phyloP scores from a whole-genome alignment of 345 rosid genomes.

The Gossypium stocksii region DNA sequence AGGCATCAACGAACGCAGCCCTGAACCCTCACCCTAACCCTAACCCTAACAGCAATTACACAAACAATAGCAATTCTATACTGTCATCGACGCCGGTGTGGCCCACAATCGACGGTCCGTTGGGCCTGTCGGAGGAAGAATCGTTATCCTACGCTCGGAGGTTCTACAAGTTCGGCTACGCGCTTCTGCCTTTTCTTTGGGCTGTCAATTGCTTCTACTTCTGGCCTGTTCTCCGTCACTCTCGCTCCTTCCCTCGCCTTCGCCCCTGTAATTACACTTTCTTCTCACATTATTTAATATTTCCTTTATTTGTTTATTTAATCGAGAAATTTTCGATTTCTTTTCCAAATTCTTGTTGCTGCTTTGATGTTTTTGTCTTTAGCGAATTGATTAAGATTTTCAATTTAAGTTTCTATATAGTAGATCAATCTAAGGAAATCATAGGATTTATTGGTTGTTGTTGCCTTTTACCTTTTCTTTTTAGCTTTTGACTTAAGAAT shows the following conservation, averaged over 20 bases:
- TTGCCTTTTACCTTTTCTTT: too few relatives aligned
- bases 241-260: constrained; percentile 76
- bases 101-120: constrained; percentile 88
- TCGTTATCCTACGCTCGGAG: constrained; percentile 76
- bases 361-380: neutral
- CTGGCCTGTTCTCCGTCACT: constrained; percentile 94
- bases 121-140: constrained; percentile 83
- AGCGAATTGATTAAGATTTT: neutral
- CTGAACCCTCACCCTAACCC: constrained; percentile 20
- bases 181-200: constrained; percentile 90
- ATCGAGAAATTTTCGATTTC: neutral
- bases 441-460: too few relatives aligned
- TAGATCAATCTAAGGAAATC: neutral
- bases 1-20: constrained; percentile 26
- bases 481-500: neutral
- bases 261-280: constrained; percentile 48
- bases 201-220: constrained; percentile 96
- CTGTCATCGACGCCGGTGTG: constrained; percentile 53
- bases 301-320: neutral
- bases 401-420: neutral
- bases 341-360: neutral
- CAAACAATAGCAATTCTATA: constrained; percentile 26
- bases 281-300: constrained; percentile 11
- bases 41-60: constrained; percentile 19
- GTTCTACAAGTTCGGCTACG: constrained; percentile 87